Percentiles rank a stretch among this genome's conserved stretches.
Conservation (phyloP, 2,329 filamentous ascomycete species). For the Orbilia javanica region DNA sequence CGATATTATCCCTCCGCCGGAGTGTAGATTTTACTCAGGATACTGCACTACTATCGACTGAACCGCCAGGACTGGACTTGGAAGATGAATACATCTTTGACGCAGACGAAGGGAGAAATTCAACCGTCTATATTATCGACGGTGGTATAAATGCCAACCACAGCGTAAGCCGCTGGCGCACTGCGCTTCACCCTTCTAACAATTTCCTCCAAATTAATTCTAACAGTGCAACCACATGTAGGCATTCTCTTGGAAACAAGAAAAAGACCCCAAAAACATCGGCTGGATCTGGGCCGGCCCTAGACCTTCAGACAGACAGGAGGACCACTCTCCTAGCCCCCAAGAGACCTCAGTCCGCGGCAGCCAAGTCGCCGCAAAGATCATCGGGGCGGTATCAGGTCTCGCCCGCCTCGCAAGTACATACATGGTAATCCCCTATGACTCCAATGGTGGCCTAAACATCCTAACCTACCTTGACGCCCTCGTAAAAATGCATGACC, state of each 20-base stretch:
- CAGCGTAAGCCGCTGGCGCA: background rate
- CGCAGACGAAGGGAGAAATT: constrained; percentile 19
- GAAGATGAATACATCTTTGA: constrained; percentile 32
- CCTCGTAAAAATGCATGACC: constrained; percentile 41
- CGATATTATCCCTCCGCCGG: background rate
- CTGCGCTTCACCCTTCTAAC: background rate
- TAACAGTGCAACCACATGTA: background rate
- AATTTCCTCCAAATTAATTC: background rate
- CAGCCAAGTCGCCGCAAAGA: constrained; percentile 34
- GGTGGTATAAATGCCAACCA: constrained; percentile 23
- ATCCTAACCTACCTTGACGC: constrained; percentile 38
- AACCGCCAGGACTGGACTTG: constrained; percentile 8
- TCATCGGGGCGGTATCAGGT: constrained; percentile 26
- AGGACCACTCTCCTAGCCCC: constrained; percentile 11
- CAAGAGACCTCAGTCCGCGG: background rate
- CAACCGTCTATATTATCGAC: constrained; percentile 42
- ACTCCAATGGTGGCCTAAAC: constrained; percentile 9
- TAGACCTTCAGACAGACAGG: constrained; percentile 5
- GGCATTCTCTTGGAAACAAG: constrained; percentile 22
- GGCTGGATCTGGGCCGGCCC: constrained; percentile 42
- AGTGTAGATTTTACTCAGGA: constrained; percentile 16
- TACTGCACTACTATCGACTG: constrained; percentile 5
- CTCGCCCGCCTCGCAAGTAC: constrained; percentile 23
- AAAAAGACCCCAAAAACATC: constrained; percentile 19
- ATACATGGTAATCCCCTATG: constrained; percentile 47